A percentile compares a stretch with the other conserved stretches of the same genome.
Conservation (phyloP, 495 filamentous ascomycete species). For the Xylaria palmicola region DNA sequence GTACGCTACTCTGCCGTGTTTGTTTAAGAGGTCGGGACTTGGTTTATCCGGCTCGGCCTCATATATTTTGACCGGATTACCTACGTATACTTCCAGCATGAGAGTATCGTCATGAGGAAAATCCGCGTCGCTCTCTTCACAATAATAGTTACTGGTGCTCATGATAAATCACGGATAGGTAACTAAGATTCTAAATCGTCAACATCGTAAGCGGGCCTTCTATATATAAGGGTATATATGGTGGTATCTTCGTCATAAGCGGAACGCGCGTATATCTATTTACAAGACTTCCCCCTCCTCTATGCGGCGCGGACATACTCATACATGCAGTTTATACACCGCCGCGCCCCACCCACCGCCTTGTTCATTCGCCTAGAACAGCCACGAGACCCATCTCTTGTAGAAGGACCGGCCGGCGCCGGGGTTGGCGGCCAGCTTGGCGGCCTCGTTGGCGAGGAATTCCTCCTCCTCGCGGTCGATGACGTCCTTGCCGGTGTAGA, state of each 20-base stretch:
- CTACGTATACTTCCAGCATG: too few relatives aligned
- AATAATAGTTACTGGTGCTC: too few relatives aligned
- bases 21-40: too few relatives aligned
- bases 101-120: too few relatives aligned
- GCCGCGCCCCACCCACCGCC: neutral
- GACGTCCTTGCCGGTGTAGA: constrained; percentile 68
- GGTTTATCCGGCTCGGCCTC: too few relatives aligned
- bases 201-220: neutral
- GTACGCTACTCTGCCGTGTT: too few relatives aligned
- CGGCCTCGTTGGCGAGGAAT: constrained; percentile 58
- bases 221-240: neutral
- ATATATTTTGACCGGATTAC: too few relatives aligned
- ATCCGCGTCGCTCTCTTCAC: neutral
- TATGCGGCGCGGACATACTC: neutral
- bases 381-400: constrained; percentile 60
- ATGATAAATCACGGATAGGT: too few relatives aligned
- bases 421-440: constrained; percentile 38
- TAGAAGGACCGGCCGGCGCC: constrained; percentile 51
- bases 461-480: constrained; percentile 74
- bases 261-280: neutral
- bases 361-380: constrained; percentile 50
- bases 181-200: too few relatives aligned
- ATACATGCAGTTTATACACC: neutral
- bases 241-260: constrained; percentile 1
- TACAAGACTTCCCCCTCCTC: neutral